Evolutionary conservation across 805 yeast genomes (phyloP).

Genomic region (Metschnikowia kofuensis): DNA sequence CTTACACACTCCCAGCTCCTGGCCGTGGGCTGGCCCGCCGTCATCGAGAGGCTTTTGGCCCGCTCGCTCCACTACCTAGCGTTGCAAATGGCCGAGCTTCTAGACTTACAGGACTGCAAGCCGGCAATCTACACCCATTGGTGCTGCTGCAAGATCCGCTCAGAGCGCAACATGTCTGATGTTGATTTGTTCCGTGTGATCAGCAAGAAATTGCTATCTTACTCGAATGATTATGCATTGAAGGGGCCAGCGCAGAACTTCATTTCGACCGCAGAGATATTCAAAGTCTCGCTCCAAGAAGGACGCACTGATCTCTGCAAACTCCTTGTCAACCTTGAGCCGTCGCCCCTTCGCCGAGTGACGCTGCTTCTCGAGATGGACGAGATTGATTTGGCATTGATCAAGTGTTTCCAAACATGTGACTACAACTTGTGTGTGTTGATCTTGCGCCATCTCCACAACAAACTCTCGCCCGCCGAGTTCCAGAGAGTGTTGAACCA

Average conservation of each 20-base stretch:
- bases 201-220: slow-evolving; percentile 40
- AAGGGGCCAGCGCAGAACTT: slow-evolving; percentile 26
- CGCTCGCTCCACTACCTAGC: slow-evolving; percentile 63
- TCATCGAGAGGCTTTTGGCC: slow-evolving; percentile 56
- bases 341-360: slow-evolving; percentile 57
- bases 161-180: slow-evolving; percentile 55
- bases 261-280: slow-evolving; percentile 54
- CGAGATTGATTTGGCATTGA: slow-evolving; percentile 65
- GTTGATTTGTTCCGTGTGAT: slow-evolving; percentile 52
- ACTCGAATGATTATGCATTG: slow-evolving; percentile 14
- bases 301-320: slow-evolving; percentile 73
- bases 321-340: slow-evolving; percentile 66
- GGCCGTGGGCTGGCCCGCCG: slow-evolving; percentile 48
- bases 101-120: slow-evolving; percentile 39
- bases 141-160: slow-evolving; percentile 71
- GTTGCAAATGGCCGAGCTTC: slow-evolving; percentile 53
- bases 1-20: slow-evolving; percentile 57
- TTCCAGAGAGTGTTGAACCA: slow-evolving; percentile 65
- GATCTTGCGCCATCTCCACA: slow-evolving; percentile 53
- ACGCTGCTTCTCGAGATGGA: slow-evolving; percentile 63
- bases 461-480: slow-evolving; percentile 58
- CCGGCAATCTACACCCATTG: slow-evolving; percentile 62
- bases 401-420: slow-evolving; percentile 60
- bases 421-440: slow-evolving; percentile 59
- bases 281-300: slow-evolving; percentile 70